phyloP scores from a whole-genome alignment of 805 yeast genomes.

The Zygotorulaspora danielsina region DNA sequence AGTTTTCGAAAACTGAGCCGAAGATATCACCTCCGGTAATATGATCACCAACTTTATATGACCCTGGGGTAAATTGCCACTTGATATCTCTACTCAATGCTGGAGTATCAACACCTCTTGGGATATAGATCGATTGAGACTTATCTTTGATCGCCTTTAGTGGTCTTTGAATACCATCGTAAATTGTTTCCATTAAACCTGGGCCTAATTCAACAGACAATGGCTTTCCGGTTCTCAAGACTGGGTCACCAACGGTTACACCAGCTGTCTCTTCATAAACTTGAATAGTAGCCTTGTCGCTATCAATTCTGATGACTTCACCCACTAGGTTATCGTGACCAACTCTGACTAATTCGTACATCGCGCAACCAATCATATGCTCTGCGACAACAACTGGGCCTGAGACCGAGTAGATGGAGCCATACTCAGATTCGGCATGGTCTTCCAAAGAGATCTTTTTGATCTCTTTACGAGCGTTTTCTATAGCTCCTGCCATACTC shows the following conservation, averaged over 20 bases:
- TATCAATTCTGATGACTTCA: constrained; percentile 95
- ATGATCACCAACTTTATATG: constrained; percentile 84
- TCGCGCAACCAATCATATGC: constrained; percentile 99
- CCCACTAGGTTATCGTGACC: constrained; percentile 97
- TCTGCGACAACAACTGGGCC: constrained; percentile 98
- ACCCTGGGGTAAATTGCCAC: constrained; percentile 83
- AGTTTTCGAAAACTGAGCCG: constrained; percentile 91
- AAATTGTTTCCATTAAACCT: constrained; percentile 97
- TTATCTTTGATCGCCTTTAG: constrained; percentile 83
- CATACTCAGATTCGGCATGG: constrained; percentile 72
- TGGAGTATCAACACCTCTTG: constrained; percentile 97
- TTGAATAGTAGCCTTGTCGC: constrained; percentile 96
- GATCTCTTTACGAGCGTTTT: constrained; percentile 92
- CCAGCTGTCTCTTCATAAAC: constrained; percentile 99
- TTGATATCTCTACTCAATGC: constrained; percentile 78
- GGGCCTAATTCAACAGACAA: constrained; percentile 98
- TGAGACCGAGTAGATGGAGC: constrained; percentile 88
- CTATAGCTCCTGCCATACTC: constrained; percentile 86
- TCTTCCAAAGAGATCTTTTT: constrained; percentile 79
- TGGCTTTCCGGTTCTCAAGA: constrained; percentile 97
- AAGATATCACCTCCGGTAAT: constrained; percentile 97
- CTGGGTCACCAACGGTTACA: constrained; percentile 99
- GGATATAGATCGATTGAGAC: constrained; percentile 91
- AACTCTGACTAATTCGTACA: constrained; percentile 97
- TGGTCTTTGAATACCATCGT: constrained; percentile 99